Conservation (phyloP, 2,329 filamentous ascomycete species). For the Calonectria fujianensis region DNA sequence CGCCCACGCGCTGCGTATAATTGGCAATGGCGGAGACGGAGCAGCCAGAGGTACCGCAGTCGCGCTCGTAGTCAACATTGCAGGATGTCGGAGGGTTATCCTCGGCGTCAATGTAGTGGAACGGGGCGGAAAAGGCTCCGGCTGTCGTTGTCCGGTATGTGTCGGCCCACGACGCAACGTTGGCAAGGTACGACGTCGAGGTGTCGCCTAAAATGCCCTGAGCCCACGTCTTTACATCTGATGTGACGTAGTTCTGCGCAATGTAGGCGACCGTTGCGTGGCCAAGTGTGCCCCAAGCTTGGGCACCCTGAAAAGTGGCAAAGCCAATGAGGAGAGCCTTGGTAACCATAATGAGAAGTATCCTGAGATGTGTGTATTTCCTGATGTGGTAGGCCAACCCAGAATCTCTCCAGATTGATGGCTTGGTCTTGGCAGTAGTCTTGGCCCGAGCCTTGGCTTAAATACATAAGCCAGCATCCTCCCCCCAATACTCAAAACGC, state of each 20-base stretch:
- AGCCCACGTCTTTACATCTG: conserved; percentile 40
- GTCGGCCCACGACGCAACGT: conserved; percentile 67
- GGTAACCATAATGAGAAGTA: neutral
- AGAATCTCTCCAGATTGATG: neutral
- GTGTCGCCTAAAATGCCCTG: conserved; percentile 62
- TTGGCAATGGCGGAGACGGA: conserved; percentile 55
- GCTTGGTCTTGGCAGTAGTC: neutral
- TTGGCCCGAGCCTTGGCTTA: conserved; percentile 2
- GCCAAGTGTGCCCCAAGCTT: conserved; percentile 26
- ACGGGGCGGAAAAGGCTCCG: conserved; percentile 66
- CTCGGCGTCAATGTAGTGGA: conserved; percentile 73
- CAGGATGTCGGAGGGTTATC: conserved; percentile 55
- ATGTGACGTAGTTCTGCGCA: conserved; percentile 22
- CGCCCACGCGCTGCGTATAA: conserved; percentile 52
- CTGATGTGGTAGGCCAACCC: neutral
- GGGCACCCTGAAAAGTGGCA: conserved; percentile 1
- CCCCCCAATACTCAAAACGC: neutral
- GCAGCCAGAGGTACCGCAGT: conserved; percentile 51
- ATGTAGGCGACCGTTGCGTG: conserved; percentile 29
- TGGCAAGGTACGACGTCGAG: conserved; percentile 68
- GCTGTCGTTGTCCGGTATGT: conserved; percentile 66
- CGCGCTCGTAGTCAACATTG: conserved; percentile 66
- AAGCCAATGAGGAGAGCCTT: neutral
- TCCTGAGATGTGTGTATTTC: neutral
- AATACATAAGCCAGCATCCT: neutral